phyloP scores from a whole-genome alignment of 176 grass and related monocot species.

The Tuctoria greenei region DNA sequence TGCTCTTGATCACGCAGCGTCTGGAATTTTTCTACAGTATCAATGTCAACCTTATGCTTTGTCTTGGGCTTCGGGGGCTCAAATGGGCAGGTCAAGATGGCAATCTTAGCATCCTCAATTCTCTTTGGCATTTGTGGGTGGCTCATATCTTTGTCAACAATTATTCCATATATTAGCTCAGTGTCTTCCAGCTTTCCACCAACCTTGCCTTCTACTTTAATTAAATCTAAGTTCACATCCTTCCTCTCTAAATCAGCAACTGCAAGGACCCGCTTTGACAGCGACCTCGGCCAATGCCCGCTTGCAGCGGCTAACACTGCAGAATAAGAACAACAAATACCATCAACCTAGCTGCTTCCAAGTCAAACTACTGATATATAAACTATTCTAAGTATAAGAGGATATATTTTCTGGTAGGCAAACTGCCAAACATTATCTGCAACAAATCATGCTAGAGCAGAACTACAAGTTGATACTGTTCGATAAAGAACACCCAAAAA shows the following conservation, averaged over 20 bases:
- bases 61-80: conserved; percentile 99
- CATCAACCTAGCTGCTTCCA: conserved; percentile 4
- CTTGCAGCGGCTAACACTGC: conserved; percentile 89
- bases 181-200: conserved; percentile 97
- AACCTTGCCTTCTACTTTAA: conserved; percentile 97
- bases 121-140: conserved; percentile 99
- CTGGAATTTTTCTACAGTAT: conserved; percentile 95
- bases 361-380: background rate
- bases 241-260: conserved; percentile 97
- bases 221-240: conserved; percentile 95
- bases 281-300: conserved; percentile 66
- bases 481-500: background rate
- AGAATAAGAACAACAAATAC: conserved; percentile 17
- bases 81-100: conserved; percentile 94
- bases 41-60: conserved; percentile 99
- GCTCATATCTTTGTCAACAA: conserved; percentile 99
- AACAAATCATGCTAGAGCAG: background rate
- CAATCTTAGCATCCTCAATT: conserved; percentile 92
- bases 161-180: conserved; percentile 83
- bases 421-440: background rate
- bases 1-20: conserved; percentile 68
- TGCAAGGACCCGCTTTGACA: conserved; percentile 93
- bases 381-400: background rate
- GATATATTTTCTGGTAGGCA: background rate
- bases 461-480: background rate